Percentiles rank a stretch among this genome's conserved stretches.
Evolutionary conservation across 257 asterid species (phyloP).

Genomic region (Forsythia suspensa): DNA sequence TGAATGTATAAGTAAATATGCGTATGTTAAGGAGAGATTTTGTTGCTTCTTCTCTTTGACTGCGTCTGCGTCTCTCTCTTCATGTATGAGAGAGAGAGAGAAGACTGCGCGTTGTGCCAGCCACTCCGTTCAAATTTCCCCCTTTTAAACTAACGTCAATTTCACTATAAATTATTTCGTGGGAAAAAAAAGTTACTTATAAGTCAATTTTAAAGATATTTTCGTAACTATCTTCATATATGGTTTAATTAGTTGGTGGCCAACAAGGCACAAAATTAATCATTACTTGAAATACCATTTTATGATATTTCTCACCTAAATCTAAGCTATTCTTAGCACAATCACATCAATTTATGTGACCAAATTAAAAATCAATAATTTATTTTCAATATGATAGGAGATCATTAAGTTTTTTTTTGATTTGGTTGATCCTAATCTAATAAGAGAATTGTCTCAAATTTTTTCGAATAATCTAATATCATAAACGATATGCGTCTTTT

Average conservation of each 20-base stretch:
- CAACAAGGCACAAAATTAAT: not conserved
- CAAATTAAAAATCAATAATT: not conserved
- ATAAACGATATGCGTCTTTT: too few relatives aligned
- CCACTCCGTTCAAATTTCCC: slow-evolving; percentile 31
- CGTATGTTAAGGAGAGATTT: not conserved
- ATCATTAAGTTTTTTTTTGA: too few relatives aligned
- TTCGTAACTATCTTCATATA: not conserved
- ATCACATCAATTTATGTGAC: not conserved
- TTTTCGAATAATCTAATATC: too few relatives aligned
- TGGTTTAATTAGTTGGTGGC: not conserved
- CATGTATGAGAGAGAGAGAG: slow-evolving; percentile 7
- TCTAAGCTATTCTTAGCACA: not conserved
- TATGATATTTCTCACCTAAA: not conserved
- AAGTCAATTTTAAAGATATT: not conserved
- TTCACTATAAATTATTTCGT: slow-evolving; percentile 14
- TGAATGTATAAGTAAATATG: not conserved
- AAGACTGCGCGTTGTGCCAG: slow-evolving; percentile 19
- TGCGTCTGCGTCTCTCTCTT: not conserved
- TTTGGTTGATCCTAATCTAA: too few relatives aligned
- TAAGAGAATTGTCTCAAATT: too few relatives aligned
- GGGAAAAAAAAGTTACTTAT: not conserved
- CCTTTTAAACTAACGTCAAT: slow-evolving; percentile 15
- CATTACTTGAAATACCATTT: not conserved
- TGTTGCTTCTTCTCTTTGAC: not conserved
- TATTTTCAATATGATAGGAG: not conserved